Evolutionary conservation across 176 grass and related monocot genomes (phyloP).

Genomic region (Secale cereale): DNA sequence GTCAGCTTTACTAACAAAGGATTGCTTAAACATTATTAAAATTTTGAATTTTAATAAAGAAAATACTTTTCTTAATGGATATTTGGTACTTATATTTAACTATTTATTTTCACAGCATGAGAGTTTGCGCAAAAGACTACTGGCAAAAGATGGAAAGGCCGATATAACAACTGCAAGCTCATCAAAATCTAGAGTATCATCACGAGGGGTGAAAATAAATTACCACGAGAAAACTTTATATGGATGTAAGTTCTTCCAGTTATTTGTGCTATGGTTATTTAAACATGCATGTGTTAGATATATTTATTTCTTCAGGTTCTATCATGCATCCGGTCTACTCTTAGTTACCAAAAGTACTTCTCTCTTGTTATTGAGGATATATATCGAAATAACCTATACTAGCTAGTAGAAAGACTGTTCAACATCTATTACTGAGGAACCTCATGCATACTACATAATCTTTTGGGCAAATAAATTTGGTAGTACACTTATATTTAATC

Average conservation of each 20-base stretch:
- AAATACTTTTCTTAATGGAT: background rate
- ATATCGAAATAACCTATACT: background rate
- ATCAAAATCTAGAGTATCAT: too few species aligned
- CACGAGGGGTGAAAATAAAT: too few species aligned
- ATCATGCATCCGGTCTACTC: too few species aligned
- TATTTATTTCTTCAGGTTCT: background rate
- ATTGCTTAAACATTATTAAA: background rate
- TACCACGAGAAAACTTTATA: too few species aligned
- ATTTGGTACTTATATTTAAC: background rate
- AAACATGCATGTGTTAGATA: background rate
- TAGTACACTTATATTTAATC: background rate
- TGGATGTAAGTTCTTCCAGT: constrained; percentile 1
- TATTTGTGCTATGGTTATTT: background rate
- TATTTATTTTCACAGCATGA: background rate
- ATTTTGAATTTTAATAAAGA: background rate
- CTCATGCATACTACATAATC: background rate
- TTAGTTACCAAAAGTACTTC: background rate
- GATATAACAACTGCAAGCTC: background rate
- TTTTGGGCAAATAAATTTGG: too few species aligned
- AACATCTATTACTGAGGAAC: background rate
- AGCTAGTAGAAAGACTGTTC: background rate
- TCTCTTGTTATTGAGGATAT: background rate
- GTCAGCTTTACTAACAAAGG: background rate
- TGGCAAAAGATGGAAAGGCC: background rate
- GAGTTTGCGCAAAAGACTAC: background rate